Evolutionary conservation across 192 early-diverging fungal genomes (phyloP).

Genomic region (Entomortierella beljakovae): DNA sequence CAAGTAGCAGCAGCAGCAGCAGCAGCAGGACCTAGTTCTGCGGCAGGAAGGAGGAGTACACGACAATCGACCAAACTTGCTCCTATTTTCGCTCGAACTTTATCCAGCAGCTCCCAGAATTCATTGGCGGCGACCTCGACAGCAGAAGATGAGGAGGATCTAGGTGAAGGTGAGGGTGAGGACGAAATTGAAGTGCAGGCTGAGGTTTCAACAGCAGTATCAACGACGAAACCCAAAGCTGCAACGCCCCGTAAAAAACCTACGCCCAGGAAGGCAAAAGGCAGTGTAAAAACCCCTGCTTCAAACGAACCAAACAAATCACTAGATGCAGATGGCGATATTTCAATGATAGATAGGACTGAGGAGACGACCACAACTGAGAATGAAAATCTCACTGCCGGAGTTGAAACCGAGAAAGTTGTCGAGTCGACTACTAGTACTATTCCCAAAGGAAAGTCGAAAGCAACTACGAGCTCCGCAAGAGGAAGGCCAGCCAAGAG

Average conservation of each 20-base stretch:
- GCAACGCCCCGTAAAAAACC: no score
- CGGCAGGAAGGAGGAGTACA: not conserved
- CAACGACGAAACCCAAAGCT: not conserved
- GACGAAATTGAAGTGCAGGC: not conserved
- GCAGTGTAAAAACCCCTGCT: not conserved
- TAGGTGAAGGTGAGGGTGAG: no score
- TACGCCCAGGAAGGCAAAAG: slow-evolving; percentile 8
- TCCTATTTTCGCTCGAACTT: slow-evolving; percentile 14
- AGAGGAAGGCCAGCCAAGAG: not conserved
- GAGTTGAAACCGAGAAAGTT: not conserved
- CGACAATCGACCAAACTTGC: slow-evolving; percentile 5
- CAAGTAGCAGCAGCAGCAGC: not conserved
- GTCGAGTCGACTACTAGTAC: not conserved
- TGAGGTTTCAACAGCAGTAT: not conserved
- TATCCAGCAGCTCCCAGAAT: not conserved
- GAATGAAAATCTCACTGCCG: not conserved
- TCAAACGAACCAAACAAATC: not conserved
- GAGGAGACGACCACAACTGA: not conserved
- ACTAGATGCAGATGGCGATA: not conserved
- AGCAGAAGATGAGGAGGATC: not conserved
- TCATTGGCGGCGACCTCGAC: no score
- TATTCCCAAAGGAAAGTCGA: not conserved
- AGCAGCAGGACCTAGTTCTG: not conserved
- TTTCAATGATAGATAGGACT: no score
- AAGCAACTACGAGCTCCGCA: not conserved